A percentile compares a stretch with the other conserved stretches of the same genome.
Evolutionary conservation across 108 stramenopile genomes (phyloP).

Genomic region (Cafeteria roenbergensis): DNA sequence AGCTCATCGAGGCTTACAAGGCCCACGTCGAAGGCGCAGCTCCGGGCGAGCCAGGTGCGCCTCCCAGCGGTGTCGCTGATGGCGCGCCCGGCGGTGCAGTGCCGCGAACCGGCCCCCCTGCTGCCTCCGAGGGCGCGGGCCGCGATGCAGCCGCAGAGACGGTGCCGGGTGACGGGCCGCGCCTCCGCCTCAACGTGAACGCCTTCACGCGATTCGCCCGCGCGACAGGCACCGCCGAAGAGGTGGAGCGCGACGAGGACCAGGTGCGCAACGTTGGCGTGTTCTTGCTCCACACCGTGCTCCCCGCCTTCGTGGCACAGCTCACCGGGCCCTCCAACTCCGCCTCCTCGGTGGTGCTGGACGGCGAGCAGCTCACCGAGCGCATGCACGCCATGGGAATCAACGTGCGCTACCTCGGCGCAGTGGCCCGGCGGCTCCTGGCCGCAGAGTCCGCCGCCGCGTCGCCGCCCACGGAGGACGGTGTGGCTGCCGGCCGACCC

Average conservation of each 20-base stretch:
- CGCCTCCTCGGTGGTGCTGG: slow-evolving; percentile 19
- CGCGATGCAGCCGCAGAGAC: no score
- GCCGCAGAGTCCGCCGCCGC: slow-evolving; percentile 30
- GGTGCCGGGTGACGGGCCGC: slow-evolving; percentile 29
- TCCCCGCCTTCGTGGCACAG: slow-evolving; percentile 36
- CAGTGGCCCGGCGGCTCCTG: slow-evolving; percentile 53
- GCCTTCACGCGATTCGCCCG: slow-evolving; percentile 61
- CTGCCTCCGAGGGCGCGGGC: no score
- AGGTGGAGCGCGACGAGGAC: slow-evolving; percentile 66
- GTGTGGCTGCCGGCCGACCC: slow-evolving; percentile 5
- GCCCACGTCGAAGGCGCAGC: no score
- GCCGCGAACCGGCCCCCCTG: no score
- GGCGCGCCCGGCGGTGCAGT: no score
- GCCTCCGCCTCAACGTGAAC: slow-evolving; percentile 67
- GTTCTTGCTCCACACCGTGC: slow-evolving; percentile 62
- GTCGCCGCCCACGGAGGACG: slow-evolving; percentile 12
- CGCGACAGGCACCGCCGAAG: slow-evolving; percentile 19
- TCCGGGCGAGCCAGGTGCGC: no score
- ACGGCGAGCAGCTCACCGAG: slow-evolving; percentile 64
- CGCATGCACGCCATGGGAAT: slow-evolving; percentile 72
- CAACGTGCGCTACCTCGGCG: slow-evolving; percentile 84
- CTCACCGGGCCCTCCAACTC: neutral
- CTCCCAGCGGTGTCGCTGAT: neutral
- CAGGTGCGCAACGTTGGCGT: slow-evolving; percentile 52
- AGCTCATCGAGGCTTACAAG: slow-evolving; percentile 54